Base-by-base conservation (phyloP, 129 eudicot genomes). In the Pulicaria dysenterica region DNA sequence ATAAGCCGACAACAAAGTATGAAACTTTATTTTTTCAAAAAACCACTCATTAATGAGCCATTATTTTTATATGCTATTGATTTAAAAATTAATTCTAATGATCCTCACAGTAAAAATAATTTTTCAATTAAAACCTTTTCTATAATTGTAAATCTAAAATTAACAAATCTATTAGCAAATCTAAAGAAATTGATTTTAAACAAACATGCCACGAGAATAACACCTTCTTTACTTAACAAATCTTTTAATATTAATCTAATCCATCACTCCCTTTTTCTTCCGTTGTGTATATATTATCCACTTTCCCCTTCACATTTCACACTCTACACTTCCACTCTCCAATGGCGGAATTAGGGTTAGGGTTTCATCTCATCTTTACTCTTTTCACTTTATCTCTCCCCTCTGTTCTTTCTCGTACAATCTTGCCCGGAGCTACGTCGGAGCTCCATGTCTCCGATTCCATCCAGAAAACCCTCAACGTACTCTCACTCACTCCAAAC, bases 401-500 rank as follows among this genome's bases (percentile, higher is more conserved):
- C 7, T 31, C 73, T 3, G 80, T 65, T 69, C 73, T 55, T 13
- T 84, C 90, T 4, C 83, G 95, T 16, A 86, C 82, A 15, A 19
- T 47, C 51, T 72, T 68, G 2, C 12, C 69, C 43, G 13, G 48
- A 45, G 12, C 59, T 6, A 68, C 83, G 13, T 53, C 73, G 1
- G 38, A 80, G 17, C 83, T 91, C 5, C 79, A 92, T 51, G 88
- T 92, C 10, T 67, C 94, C 6, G 68, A 73, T 48, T 58, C 89
- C 14, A 67, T 85, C 43, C 85, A 82, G 5, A 85, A 82, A 70
- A 73, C 91, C 11, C 78, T 81, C 34, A 48, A 72, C 9, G 50
- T 69, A 16, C 73, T 89, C 67, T 64, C 83, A 2, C n/a, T 48
- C 50, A 36, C 78, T 15, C 65, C 89, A 4, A 62, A 53, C 1